Evolutionary conservation across 2,329 filamentous ascomycete species (phyloP), one percentile per base, ranked within the genome.

Genomic region (Aphanocladium album): DNA sequence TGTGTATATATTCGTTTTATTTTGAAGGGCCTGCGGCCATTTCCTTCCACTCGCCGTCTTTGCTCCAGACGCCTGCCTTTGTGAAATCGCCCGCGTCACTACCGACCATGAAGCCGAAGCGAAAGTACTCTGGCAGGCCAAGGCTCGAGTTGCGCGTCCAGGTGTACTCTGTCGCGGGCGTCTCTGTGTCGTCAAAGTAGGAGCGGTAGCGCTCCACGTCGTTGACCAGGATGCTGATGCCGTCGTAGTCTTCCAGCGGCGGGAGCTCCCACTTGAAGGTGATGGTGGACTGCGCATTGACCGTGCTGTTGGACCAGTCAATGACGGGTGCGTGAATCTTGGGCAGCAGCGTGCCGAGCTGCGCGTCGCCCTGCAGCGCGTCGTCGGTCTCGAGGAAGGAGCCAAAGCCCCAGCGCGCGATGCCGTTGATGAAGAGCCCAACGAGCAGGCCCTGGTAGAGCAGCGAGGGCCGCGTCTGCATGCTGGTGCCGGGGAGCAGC

Each of bases 401-500:
- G 63, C 91, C 93, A 72, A 96, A 99, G 0, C 93, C 93, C 95
- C 95, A 98, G 47, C 93, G 84, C 4, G 93, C 93, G 62, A 96
- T 86, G 57, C 95, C 93, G 71, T 97, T 97, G 76, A 97, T 88
- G 73, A 97, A 98, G 0, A 98, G 82, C 0, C 95, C 95, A 8
- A 98, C 78, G 0, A 99, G 80, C 1, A 99, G 79, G 12, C 95
- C 95, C 73, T 98, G 93, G 69, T 95, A 98, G 2, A 96, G 73
- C 9, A 98, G 79, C 0, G 88, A 88, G 0, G 91, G 89, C 0
- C 95, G 85, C 6, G 90, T 98, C 66, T 96, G 93, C 73, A 98
- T 86, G 57, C 86, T 87, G 0, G 95, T 98, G 0, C 93, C 95
- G 0, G 93, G 91, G 5, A 98, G 83, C 0, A 99, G 82, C 0